A percentile compares a stretch with the other conserved stretches of the same genome.
These are phyloP conservation scores for Monascus purpureus DNA, from an alignment of 495 filamentous ascomycete species.

Conservation along the genomic window DNA sequence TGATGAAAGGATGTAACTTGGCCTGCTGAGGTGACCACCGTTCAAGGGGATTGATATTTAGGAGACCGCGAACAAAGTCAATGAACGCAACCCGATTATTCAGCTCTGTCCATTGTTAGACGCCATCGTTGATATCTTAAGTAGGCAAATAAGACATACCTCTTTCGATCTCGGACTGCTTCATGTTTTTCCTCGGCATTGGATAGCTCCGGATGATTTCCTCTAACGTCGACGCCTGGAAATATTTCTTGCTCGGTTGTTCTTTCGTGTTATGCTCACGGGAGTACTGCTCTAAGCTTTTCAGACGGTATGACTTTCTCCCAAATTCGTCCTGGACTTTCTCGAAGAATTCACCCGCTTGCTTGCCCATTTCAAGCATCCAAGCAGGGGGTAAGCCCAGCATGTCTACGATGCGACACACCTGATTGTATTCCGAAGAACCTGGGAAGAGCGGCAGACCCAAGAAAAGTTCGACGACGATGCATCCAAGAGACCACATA, in stretches of 20 bases:
- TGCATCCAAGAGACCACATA: constrained; percentile 99
- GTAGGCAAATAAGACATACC: constrained; percentile 49
- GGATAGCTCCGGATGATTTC: constrained; percentile 96
- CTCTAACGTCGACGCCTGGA: constrained; percentile 80
- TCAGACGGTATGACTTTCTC: constrained; percentile 76
- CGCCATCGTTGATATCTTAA: constrained; percentile 20
- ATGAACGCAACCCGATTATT: constrained; percentile 97
- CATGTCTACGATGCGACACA: constrained; percentile 96
- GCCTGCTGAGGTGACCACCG: constrained; percentile 97
- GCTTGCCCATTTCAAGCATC: constrained; percentile 99
- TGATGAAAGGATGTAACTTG: constrained; percentile 96
- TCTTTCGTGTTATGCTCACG: constrained; percentile 91
- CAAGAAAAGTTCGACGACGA: constrained; percentile 95
- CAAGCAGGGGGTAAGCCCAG: constrained; percentile 89
- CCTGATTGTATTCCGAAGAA: constrained; percentile 98
- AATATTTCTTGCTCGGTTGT: constrained; percentile 99
- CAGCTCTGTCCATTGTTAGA: constrained; percentile 52
- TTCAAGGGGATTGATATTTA: constrained; percentile 93
- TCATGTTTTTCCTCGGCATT: constrained; percentile 99
- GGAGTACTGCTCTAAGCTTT: constrained; percentile 95
- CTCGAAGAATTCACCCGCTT: constrained; percentile 94
- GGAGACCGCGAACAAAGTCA: constrained; percentile 90
- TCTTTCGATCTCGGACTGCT: constrained; percentile 88
- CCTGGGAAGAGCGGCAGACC: constrained; percentile 93
- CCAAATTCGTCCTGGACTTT: constrained; percentile 88